Base-by-base conservation (phyloP, 2,329 filamentous ascomycete genomes). In the Aspergillus calidoustus region DNA sequence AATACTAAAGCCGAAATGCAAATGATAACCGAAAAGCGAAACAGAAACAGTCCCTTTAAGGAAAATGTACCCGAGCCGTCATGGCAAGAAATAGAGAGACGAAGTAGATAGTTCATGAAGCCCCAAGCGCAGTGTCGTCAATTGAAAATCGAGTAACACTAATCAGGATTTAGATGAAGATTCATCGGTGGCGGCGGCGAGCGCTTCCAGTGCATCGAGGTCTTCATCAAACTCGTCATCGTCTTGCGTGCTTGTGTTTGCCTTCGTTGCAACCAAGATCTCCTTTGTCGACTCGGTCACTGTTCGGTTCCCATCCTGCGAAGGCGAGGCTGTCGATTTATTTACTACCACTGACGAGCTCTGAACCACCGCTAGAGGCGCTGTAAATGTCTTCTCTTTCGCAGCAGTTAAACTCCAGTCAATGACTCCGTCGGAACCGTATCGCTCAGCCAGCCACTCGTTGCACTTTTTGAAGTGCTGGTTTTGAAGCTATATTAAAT, bases 391-490 rank as follows among this genome's bases (percentile, higher is more conserved):
- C 23, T 63, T 69, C 17, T 57, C 54, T 31, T 63, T 66, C 4
- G 76, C 70, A 51, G 85, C 81, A 61, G 85, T 81, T 63, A 89
- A 72, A 72, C 90, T 88, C 94, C 95, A 99, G 76, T 98, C 90
- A 70, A 99, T 93, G 71, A 88, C 86, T 1, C 87, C 89, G 3
- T 89, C 89, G n/a, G 85, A 81, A 0, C 95, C 95, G 76, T 98
- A 97, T 61, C 90, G 84, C 68, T 84, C 77, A 57, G 85, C 81
- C 23, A 99, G 82, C 95, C 95, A 99, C 31, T 77, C 67, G 55
- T 84, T 80, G 72, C 81, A 79, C 65, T 81, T 80, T 64, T 78
- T 80, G 69, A 82, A 82, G 68, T 81, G 80, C 22, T 75, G 76
- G 48, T 80, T 79, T 49, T 72, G 71, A 43, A 81, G 78, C 76